These are phyloP conservation scores for Oryza rufipogon DNA, from an alignment of 176 grass and related monocot genomes.

Conservation along the genomic window DNA sequence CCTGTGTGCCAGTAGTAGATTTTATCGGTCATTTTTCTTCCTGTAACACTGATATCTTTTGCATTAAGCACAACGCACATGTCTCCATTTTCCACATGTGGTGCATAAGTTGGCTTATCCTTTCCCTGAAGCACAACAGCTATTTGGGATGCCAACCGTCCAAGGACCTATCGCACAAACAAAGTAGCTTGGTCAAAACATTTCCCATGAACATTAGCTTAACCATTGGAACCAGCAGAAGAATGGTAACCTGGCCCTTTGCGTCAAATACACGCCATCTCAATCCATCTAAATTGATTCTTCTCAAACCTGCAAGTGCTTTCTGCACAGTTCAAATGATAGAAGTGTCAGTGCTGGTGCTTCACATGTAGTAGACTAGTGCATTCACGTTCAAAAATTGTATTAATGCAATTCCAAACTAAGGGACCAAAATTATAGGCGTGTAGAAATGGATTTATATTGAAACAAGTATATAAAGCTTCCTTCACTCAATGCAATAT, in stretches of 20 bases:
- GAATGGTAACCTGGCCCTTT: constrained; percentile 74
- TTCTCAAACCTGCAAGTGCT: constrained; percentile 91
- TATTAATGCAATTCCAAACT: neutral
- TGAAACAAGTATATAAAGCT: neutral
- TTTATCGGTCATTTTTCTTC: constrained; percentile 93
- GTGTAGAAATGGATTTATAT: neutral
- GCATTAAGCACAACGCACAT: constrained; percentile 97
- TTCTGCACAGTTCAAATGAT: constrained; percentile 58
- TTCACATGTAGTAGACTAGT: neutral
- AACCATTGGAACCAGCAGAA: constrained; percentile 7
- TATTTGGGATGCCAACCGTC: constrained; percentile 88
- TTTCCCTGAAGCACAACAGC: constrained; percentile 87
- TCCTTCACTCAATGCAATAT: neutral
- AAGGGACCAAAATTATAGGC: neutral
- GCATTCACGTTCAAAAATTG: neutral
- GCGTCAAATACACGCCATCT: constrained; percentile 97
- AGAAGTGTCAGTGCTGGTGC: neutral
- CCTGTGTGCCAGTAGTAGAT: constrained; percentile 98
- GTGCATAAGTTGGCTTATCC: constrained; percentile 94
- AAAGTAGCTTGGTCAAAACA: constrained; percentile 13
- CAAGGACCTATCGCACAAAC: constrained; percentile 67
- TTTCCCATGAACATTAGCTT: neutral
- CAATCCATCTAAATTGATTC: constrained; percentile 89
- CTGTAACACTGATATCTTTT: constrained; percentile 83
- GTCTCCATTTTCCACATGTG: constrained; percentile 87